Evolutionary conservation across 345 rosid genomes (phyloP).

Genomic region (Carallia pectinifolia): DNA sequence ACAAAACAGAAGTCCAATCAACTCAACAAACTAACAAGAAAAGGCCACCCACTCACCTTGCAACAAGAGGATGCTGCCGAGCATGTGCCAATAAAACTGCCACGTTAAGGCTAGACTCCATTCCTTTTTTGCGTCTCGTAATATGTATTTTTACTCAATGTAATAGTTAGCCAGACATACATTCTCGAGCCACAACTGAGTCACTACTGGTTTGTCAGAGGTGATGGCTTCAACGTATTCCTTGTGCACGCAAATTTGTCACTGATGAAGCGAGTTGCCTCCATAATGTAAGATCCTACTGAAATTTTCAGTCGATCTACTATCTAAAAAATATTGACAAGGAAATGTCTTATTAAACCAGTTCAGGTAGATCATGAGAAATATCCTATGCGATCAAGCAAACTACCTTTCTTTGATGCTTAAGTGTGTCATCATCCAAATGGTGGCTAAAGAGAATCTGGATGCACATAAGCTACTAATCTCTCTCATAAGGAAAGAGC

Average conservation of each 20-base stretch:
- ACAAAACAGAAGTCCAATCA: constrained; percentile 8
- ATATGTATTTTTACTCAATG: constrained; percentile 56
- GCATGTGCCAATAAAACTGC: constrained; percentile 66
- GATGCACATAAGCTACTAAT: constrained; percentile 47
- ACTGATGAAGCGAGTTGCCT: constrained; percentile 77
- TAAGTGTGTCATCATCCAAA: constrained; percentile 68
- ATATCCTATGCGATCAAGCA: constrained; percentile 1
- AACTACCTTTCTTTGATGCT: constrained; percentile 78
- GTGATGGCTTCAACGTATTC: constrained; percentile 86
- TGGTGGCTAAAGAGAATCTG: constrained; percentile 80
- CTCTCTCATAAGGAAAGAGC: constrained; percentile 45
- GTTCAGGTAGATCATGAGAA: not conserved
- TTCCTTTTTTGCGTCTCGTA: constrained; percentile 71
- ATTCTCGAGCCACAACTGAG: constrained; percentile 79
- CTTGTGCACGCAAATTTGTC: constrained; percentile 78
- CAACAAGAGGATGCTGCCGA: constrained; percentile 51
- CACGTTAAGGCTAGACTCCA: constrained; percentile 73
- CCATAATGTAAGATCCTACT: constrained; percentile 55
- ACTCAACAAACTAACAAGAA: constrained; percentile 3
- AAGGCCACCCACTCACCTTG: constrained; percentile 37
- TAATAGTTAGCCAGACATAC: constrained; percentile 58
- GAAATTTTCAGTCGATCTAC: constrained; percentile 60
- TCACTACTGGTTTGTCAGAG: constrained; percentile 75
- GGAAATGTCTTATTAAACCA: constrained; percentile 19
- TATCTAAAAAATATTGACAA: constrained; percentile 44